Evolutionary conservation across 768 basidiomycete species (phyloP), one percentile per base, ranked within the genome.

Genomic region (Panellus pusillus): DNA sequence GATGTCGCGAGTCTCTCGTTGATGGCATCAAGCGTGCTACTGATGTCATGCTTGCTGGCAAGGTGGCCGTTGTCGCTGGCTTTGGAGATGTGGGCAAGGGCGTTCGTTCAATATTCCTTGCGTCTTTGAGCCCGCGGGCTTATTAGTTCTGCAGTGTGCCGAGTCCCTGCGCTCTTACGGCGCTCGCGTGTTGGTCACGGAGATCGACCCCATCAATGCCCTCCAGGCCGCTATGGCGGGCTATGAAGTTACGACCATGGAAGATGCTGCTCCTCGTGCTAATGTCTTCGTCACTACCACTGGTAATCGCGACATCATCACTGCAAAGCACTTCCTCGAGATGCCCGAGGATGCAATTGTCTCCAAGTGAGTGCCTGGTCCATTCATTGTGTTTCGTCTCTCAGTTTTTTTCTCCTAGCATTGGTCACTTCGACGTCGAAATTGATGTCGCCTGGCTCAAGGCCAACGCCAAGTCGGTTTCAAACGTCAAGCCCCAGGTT

Each of bases 1-100:
- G 97, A 58, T 99, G 97, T 78, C 93, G 97, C 68, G 97, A 99
- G 75, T 99, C 97, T 29, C 91, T 99, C 59, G 97, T 99, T 57
- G 97, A 99, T 70, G 97, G 97, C 65, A 98, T 99, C 79, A 99
- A 99, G 84, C 94, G 97, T 68, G 97, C 97, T 55, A 99, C 97
- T 60, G 97, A 99, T 72, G 93, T 99, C 71, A 99, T 99, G 97
- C 86, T 99, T 71, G 97, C 97, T 62, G 97, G 96, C 48, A 99
- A 99, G 78, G 95, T 99, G 61, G 95, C 94, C 48, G 92, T 98
- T 61, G 97, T 99, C 63, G 97, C 97, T 62, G 97, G 97, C 52
- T 99, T 87, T 72, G 97, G 97, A 75, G 97, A 99, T 68, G 97
- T 99, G 62, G 97, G 97, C 63, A 99, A 99, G 75, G 97, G 97